Conservation (phyloP, 2,329 filamentous ascomycete species). For the Pseudogymnoascus sp. region DNA sequence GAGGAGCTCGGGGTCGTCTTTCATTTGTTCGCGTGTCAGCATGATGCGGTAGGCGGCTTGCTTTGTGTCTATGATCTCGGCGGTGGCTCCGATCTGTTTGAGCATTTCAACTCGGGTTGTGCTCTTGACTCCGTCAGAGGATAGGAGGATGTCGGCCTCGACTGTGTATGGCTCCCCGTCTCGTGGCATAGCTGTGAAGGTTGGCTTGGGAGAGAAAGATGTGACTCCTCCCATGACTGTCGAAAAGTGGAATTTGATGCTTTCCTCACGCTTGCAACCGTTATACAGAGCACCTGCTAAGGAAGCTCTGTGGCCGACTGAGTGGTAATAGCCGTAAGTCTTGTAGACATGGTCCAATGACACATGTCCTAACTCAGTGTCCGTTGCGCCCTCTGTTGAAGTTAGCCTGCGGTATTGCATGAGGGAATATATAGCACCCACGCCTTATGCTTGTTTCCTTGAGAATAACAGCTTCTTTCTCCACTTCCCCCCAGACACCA, state of each 20-base stretch:
- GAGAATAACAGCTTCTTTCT: conserved; percentile 62
- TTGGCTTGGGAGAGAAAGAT: conserved; percentile 51
- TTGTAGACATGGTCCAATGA: conserved; percentile 57
- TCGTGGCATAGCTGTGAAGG: conserved; percentile 51
- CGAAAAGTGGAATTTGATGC: conserved; percentile 62
- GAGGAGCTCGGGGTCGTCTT: conserved; percentile 57
- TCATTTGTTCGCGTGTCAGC: conserved; percentile 60
- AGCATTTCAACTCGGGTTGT: conserved; percentile 46
- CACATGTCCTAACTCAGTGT: conserved; percentile 63
- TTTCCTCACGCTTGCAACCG: conserved; percentile 55
- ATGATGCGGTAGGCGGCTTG: conserved; percentile 76
- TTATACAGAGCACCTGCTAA: conserved; percentile 62
- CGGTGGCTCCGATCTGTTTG: conserved; percentile 32
- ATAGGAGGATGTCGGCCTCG: conserved; percentile 45
- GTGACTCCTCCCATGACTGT: conserved; percentile 47
- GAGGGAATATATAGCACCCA: conserved; percentile 28
- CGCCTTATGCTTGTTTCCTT: conserved; percentile 64
- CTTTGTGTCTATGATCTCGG: conserved; percentile 58
- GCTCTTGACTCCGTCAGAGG: conserved; percentile 50
- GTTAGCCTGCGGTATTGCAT: neutral
- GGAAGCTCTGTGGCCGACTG: conserved; percentile 69
- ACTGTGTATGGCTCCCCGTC: conserved; percentile 45
- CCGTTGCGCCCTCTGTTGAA: conserved; percentile 52
- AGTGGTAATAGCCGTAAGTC: conserved; percentile 68
- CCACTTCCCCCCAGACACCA: conserved; percentile 65